Base-by-base conservation (phyloP, 192 early-diverging fungal species). In the Entomortierella parvispora region DNA sequence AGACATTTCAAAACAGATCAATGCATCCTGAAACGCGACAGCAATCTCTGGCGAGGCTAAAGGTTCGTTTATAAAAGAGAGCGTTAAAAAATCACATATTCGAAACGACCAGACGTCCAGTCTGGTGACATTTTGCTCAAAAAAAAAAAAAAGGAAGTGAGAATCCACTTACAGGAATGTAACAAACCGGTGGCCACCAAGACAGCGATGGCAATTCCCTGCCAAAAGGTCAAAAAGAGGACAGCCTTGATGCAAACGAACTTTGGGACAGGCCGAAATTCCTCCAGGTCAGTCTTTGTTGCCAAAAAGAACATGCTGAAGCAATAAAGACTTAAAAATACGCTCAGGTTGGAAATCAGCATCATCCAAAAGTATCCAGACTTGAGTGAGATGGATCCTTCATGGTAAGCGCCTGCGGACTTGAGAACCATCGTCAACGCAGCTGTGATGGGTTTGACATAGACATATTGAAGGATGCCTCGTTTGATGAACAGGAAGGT, bases 221-320 rank as follows among this genome's bases (percentile, higher is more conserved):
- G 95, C 94, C 95, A 98, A 78, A 93, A 98, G 1, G 95, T 94
- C 68, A 98, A 93, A 71, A 97, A 97, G 50, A 98, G 90, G 23
- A 96, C 91, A 5, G 92, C 91, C 81, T 98, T 98, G 68, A 98
- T 88, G 65, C 92, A 94, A 34, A 97, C 81, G 52, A 98, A 98
- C 80, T 98, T 98, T 33, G 96, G 95, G 51, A 98, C 66, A 17
- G 96, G 96, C 47, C 86, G 82, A 81, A 91, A 94, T 47, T 83
- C 88, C 45, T 82, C 85, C 53, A 95, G 79, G 72, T 92, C 91
- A 15, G 87, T 81, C 51, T 89, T 86, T 7, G 90, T 91, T n/a
- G 91, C 90, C 85, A 91, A 86, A 69, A 95, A 96, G 64, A 97
- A 96, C 20, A 97, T 87, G 23, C 93, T 89, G 23, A 97, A 79